Base-by-base conservation (phyloP, 257 asterid species). In the Schizonepeta tenuifolia region DNA sequence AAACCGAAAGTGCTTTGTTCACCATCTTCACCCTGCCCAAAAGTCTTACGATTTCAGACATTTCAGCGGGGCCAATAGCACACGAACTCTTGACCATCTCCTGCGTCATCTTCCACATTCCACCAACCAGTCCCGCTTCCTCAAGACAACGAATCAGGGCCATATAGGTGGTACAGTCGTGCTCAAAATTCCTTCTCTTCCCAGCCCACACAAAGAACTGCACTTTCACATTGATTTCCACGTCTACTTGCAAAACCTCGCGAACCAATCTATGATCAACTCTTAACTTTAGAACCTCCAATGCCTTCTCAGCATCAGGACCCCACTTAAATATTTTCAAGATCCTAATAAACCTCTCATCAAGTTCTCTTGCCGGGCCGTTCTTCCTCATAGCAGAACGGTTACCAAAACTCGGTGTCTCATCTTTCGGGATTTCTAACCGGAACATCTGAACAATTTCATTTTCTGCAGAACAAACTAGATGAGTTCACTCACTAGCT, bases 251-350 rank as follows among this genome's bases (percentile, higher is more conserved):
- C 84, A 93, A 62, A 67, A 93, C 88, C 65, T 90, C 97, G 15
- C 89, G 87, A 57, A 93, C 94, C 72, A 93, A 81, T 51, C 94
- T 77, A 78, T 82, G 87, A 73, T 89, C 96, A 24, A 90, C 91
- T 78, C 82, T 90, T 75, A 90, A 46, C 77, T 87, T 82, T 17
- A 93, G 79, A 73, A 93, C 97, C 75, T 87, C 96, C 35, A 93
- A 50, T 62, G 98, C 96, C 83, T 87, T 93, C 74, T 90, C 98
- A 6, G 98, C 90, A 81, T 91, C 97, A 31, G 92, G 79, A 33
- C 98, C 98, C 97, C 98, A 93, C 78, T 91, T 93, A 74, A 93
- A 93, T 75, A 90, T 93, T 73, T 93, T 93, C 81, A 93, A 75
- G 64, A 93, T 93, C 83, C 96, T 81, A 40, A 93, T 83, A 60